phyloP scores from a whole-genome alignment of 352 stramenopile genomes.

The Pythium utonaiense region DNA sequence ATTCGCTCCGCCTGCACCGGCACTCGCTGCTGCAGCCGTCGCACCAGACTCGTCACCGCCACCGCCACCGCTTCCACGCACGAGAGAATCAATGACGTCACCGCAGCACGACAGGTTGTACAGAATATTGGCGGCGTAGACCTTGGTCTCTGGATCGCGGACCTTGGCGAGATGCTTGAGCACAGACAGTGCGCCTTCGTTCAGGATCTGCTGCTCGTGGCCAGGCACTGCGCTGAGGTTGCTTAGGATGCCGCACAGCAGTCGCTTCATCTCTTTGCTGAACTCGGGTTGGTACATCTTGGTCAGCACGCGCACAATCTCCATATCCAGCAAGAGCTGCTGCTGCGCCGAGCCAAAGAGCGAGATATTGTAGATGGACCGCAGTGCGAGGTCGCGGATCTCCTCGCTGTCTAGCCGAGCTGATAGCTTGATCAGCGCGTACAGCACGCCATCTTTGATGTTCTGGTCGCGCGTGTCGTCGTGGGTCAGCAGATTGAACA shows the following conservation, averaged over 20 bases:
- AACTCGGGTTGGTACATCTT: conserved; percentile 78
- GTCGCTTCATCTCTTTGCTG: conserved; percentile 72
- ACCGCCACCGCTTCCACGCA: conserved; percentile 31
- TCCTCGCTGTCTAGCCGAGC: conserved; percentile 66
- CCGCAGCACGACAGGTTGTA: conserved; percentile 72
- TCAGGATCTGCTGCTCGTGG: conserved; percentile 26
- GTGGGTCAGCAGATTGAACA: conserved; percentile 86
- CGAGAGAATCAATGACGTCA: conserved; percentile 47
- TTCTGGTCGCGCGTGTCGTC: conserved; percentile 71
- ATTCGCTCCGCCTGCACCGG: not conserved
- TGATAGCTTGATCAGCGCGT: conserved; percentile 82
- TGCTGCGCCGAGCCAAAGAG: conserved; percentile 40
- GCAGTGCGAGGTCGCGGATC: conserved; percentile 67
- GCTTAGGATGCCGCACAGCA: conserved; percentile 73
- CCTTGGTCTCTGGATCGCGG: conserved; percentile 74
- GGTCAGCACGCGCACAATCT: conserved; percentile 68
- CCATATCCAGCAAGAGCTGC: conserved; percentile 65
- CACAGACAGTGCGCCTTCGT: conserved; percentile 53
- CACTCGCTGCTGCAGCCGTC: conserved; percentile 9
- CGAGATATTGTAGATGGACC: conserved; percentile 78
- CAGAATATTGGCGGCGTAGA: conserved; percentile 80
- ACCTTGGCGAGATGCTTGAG: conserved; percentile 72
- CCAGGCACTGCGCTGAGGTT: conserved; percentile 40
- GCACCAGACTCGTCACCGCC: conserved; percentile 4
- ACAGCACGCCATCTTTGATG: conserved; percentile 74